Percentiles rank a stretch among this genome's conserved stretches.
Evolutionary conservation across 768 basidiomycete species (phyloP).

Genomic region (Mycena filopes): DNA sequence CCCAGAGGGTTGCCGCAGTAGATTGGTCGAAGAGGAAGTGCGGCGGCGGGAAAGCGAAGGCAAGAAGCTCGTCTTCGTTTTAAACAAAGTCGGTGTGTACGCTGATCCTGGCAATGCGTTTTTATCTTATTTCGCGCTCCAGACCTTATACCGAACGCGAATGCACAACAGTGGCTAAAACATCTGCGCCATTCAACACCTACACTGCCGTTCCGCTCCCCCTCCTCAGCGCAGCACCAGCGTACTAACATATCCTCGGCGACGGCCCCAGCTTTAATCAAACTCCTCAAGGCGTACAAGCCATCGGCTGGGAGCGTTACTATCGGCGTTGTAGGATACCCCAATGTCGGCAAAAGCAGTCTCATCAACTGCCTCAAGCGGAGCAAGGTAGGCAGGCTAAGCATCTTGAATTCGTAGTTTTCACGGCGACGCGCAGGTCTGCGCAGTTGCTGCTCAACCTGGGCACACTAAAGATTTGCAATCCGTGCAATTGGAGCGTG

Average conservation of each 20-base stretch:
- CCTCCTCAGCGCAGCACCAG: slow-evolving; percentile 79
- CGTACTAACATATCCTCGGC: slow-evolving; percentile 83
- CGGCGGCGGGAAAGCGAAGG: slow-evolving; percentile 85
- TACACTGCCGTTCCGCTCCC: slow-evolving; percentile 90
- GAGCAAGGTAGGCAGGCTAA: slow-evolving; percentile 64
- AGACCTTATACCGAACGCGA: slow-evolving; percentile 92
- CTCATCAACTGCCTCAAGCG: slow-evolving; percentile 93
- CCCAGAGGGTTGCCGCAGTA: slow-evolving; percentile 92
- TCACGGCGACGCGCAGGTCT: slow-evolving; percentile 62
- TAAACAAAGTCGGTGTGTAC: slow-evolving; percentile 94
- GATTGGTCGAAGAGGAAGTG: slow-evolving; percentile 95
- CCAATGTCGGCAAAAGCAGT: slow-evolving; percentile 97
- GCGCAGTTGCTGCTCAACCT: slow-evolving; percentile 92
- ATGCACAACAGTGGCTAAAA: slow-evolving; percentile 90
- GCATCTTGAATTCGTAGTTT: slow-evolving; percentile 1
- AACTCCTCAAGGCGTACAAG: slow-evolving; percentile 86
- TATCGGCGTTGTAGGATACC: slow-evolving; percentile 94
- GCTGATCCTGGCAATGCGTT: not conserved
- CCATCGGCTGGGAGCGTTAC: slow-evolving; percentile 79
- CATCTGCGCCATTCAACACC: slow-evolving; percentile 94
- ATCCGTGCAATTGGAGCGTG: slow-evolving; percentile 91
- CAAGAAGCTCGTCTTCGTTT: slow-evolving; percentile 91
- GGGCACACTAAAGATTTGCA: slow-evolving; percentile 95
- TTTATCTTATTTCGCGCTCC: slow-evolving; percentile 5
- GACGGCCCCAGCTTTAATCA: slow-evolving; percentile 80